phyloP scores from a whole-genome alignment of 2,329 filamentous ascomycete species.

The Arthroderma sp. region DNA sequence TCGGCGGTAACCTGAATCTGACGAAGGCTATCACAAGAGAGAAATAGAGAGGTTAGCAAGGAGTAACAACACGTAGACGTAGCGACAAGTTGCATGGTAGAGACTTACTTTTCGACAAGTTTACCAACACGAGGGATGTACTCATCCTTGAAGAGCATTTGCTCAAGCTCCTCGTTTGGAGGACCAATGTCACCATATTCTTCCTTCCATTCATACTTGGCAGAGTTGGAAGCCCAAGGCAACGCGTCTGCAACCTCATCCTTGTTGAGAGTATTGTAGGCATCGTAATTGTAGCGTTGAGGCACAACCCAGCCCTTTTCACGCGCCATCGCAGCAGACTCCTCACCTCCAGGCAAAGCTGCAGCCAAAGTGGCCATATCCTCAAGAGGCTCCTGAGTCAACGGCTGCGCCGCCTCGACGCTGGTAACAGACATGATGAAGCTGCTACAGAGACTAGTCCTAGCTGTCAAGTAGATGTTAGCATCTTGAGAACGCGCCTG shows the following conservation, averaged over 20 bases:
- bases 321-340: constrained; percentile 24
- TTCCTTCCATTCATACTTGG: constrained; percentile 70
- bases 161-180: constrained; percentile 55
- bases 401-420: background rate
- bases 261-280: constrained; percentile 19
- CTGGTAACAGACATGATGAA: background rate
- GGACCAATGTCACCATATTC: constrained; percentile 80
- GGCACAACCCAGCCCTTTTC: constrained; percentile 31
- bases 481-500: background rate
- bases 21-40: constrained; percentile 26
- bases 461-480: background rate
- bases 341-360: constrained; percentile 18
- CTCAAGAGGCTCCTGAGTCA: background rate
- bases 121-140: constrained; percentile 44
- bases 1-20: constrained; percentile 42
- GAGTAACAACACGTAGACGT: constrained; percentile 9
- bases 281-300: constrained; percentile 28
- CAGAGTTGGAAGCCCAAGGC: constrained; percentile 46
- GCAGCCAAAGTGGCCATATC: background rate
- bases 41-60: background rate
- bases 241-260: constrained; percentile 16
- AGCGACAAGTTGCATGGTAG: background rate
- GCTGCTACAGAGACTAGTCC: background rate
- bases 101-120: constrained; percentile 50
- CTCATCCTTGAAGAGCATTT: constrained; percentile 55